Percentiles rank a stretch among this genome's conserved stretches.
These are phyloP conservation scores for Pholiota conissans DNA, from an alignment of 768 basidiomycete species.

Conservation along the genomic window DNA sequence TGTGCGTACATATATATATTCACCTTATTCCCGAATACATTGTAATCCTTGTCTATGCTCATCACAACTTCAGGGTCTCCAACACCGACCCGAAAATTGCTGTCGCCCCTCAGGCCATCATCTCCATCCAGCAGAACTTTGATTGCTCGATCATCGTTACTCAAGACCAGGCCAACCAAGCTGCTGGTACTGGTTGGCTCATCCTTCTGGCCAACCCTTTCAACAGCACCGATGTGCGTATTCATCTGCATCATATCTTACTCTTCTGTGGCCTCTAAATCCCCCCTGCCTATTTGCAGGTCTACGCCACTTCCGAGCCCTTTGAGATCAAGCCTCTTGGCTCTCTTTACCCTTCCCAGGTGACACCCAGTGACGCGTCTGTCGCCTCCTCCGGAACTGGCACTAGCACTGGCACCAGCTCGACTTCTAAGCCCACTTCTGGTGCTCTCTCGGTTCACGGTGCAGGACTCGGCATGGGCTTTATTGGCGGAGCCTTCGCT, in stretches of 20 bases:
- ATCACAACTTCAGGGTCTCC: constrained; percentile 2
- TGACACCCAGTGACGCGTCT: constrained; percentile 28
- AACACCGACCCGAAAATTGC: constrained; percentile 35
- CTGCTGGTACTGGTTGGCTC: constrained; percentile 47
- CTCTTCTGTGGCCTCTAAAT: neutral
- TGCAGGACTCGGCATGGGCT: neutral
- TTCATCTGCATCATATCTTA: neutral
- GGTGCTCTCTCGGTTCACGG: neutral
- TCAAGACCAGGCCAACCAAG: constrained; percentile 39
- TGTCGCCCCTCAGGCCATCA: constrained; percentile 40
- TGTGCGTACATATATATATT: constrained; percentile 52
- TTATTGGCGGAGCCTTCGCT: neutral
- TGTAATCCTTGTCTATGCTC: neutral
- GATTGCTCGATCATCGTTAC: constrained; percentile 60
- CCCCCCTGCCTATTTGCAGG: constrained; percentile 29
- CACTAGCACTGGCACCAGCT: constrained; percentile 2
- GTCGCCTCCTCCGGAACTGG: constrained; percentile 23
- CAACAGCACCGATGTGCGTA: constrained; percentile 53
- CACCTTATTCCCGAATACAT: neutral
- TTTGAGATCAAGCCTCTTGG: constrained; percentile 65
- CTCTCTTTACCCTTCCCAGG: constrained; percentile 48
- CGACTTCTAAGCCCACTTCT: neutral
- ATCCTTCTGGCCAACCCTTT: constrained; percentile 48
- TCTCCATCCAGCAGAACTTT: constrained; percentile 52
- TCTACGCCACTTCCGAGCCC: constrained; percentile 52